These are phyloP conservation scores for Syzygium syzygioides DNA, from an alignment of 441 rosid species.

Conservation along the genomic window DNA sequence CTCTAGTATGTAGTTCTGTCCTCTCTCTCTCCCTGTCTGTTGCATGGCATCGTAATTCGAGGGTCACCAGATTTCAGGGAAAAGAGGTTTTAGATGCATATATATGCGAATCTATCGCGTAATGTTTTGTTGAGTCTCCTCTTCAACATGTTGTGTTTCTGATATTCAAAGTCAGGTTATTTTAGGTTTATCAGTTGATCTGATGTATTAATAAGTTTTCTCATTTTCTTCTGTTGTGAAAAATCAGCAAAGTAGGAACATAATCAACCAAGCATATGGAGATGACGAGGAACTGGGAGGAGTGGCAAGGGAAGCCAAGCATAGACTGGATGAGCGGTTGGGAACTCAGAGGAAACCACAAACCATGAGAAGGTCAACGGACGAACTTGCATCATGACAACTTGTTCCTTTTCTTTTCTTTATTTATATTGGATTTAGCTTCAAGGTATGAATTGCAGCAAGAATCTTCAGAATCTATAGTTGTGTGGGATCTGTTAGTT, in stretches of 20 bases:
- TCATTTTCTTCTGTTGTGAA: not conserved
- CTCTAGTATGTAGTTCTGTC: not conserved
- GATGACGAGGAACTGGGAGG: not conserved
- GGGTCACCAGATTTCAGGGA: not conserved
- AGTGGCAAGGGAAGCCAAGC: constrained; percentile 11
- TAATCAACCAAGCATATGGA: not conserved
- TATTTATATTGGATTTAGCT: not conserved
- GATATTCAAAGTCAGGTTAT: not conserved
- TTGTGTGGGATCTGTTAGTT: not conserved
- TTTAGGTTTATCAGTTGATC: not conserved
- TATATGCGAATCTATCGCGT: not conserved
- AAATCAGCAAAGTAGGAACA: not conserved
- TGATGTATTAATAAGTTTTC: not conserved
- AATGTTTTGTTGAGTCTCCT: not conserved
- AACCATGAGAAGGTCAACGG: not conserved
- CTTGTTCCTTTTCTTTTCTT: not conserved
- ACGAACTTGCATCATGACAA: not conserved
- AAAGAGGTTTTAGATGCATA: not conserved
- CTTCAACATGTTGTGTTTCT: not conserved
- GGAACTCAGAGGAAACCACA: not conserved
- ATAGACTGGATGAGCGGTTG: constrained; percentile 2
- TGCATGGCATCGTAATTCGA: not conserved
- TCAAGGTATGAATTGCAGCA: not conserved
- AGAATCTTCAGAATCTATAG: not conserved
- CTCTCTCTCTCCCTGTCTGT: not conserved